These are phyloP conservation scores for Plasmopara viticola DNA, from an alignment of 352 stramenopile genomes.

Conservation along the genomic window DNA sequence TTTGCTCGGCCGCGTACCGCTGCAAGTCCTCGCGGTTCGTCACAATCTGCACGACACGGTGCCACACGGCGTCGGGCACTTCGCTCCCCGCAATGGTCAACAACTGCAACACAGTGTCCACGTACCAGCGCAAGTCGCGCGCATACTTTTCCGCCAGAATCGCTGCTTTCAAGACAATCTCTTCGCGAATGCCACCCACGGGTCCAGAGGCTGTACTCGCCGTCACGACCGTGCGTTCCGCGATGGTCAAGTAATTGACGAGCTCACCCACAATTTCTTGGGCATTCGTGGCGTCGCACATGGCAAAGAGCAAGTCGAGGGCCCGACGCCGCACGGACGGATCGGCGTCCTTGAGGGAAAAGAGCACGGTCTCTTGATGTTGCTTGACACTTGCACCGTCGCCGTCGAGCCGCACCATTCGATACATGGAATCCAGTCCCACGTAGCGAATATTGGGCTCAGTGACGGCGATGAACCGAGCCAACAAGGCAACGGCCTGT, in stretches of 20 bases:
- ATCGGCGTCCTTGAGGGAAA: constrained; percentile 95
- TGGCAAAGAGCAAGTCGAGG: constrained; percentile 97
- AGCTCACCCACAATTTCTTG: too few species aligned
- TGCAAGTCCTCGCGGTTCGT: constrained; percentile 97
- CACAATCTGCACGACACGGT: constrained; percentile 98
- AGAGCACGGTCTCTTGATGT: constrained; percentile 93
- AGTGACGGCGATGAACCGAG: too few species aligned
- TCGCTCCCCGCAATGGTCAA: constrained; percentile 92
- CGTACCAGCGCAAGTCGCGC: too few species aligned
- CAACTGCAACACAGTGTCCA: constrained; percentile 86
- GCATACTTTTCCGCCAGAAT: too few species aligned
- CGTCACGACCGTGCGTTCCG: too few species aligned
- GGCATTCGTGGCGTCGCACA: constrained; percentile 81
- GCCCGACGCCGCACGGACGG: constrained; percentile 93
- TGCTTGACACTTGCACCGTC: constrained; percentile 87
- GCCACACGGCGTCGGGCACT: constrained; percentile 95
- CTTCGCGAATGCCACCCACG: too few species aligned
- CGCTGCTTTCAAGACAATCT: too few species aligned
- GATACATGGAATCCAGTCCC: constrained; percentile 87
- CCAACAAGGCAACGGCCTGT: too few species aligned
- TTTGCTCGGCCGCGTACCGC: constrained; percentile 90
- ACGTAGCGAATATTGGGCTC: too few species aligned
- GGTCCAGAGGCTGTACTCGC: too few species aligned
- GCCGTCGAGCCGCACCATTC: constrained; percentile 87
- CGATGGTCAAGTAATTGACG: too few species aligned